Evolutionary conservation across 371 early-diverging fungal species (phyloP).

Genomic region (Nematocida sp.): DNA sequence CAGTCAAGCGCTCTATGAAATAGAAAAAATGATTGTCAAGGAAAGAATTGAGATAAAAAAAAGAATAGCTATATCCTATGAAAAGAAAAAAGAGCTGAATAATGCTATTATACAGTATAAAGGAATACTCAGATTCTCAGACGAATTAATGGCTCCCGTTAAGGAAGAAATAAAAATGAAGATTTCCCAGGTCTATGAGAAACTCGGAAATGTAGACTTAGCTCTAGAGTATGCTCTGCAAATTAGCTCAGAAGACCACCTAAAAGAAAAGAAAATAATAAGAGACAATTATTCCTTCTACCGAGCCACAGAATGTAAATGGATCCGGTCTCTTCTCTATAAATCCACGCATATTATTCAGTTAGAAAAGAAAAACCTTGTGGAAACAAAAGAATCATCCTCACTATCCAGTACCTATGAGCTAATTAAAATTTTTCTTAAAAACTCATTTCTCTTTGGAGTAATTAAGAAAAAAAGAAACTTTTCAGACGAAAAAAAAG

Average conservation of each 20-base stretch:
- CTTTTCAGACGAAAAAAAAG: not conserved
- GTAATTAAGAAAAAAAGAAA: conserved; percentile 36
- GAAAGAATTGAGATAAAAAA: conserved; percentile 27
- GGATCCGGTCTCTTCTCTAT: conserved; percentile 22
- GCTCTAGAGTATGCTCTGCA: conserved; percentile 56
- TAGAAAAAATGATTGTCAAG: conserved; percentile 9
- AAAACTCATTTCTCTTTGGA: conserved; percentile 35
- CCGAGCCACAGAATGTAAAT: conserved; percentile 21
- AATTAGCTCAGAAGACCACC: not conserved
- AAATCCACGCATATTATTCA: conserved; percentile 29
- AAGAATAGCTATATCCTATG: conserved; percentile 24
- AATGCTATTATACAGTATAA: conserved; percentile 51
- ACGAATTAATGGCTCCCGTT: not conserved
- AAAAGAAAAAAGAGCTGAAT: conserved; percentile 41
- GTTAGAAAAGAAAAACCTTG: not conserved
- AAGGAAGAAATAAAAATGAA: conserved; percentile 53
- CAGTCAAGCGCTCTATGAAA: not conserved
- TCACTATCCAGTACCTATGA: conserved; percentile 16
- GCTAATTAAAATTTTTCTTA: conserved; percentile 22
- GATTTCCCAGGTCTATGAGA: conserved; percentile 62
- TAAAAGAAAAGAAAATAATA: not conserved
- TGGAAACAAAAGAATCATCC: not conserved
- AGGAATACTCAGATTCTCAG: conserved; percentile 49
- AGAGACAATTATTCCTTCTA: conserved; percentile 19
- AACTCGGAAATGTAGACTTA: conserved; percentile 57